Evolutionary conservation across 1,284 basidiomycete genomes (phyloP), one percentile per base, ranked within the genome.

Genomic region (Cutaneotrichosporon dermatis): DNA sequence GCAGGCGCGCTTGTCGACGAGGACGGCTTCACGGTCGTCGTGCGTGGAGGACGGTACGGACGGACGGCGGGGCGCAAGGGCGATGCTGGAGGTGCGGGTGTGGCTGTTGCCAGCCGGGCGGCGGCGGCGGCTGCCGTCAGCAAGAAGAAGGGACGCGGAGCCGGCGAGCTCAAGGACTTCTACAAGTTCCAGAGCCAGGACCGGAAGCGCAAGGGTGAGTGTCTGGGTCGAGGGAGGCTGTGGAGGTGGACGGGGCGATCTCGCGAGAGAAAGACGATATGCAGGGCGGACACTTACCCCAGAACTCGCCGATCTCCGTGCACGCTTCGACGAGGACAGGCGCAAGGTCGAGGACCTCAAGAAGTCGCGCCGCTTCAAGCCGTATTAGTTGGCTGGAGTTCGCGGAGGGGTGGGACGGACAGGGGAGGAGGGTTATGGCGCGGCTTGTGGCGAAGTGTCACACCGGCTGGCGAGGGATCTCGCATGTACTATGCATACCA

Each of bases 11-110:
- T 93, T 58, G 88, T 93, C 51, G 92, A 95, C 75, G 90, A 90
- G 64, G 92, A 95, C 66, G 92, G 92, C 1, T 95, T 94, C 75
- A 93, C 90, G 10, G 83, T 94, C 9, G 92, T 95, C 36, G 89
- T 88, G 33, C 83, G 91, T 36, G 89, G 90, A 8, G 92, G 92
- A 6, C 87, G 88, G 34, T 92, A 92, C 70, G 91, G 92, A 3
- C 83, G 90, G 69, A 90, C 90, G 0, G 78, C 90, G 4, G 90
- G 90, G 36, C 89, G 89, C 8, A 78, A 89, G 3, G 89, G 89
- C 39, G 89, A 89, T n/a, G 88, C 88, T 1, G 87, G 25, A 25
- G 25, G 90, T 3, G 55, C 53, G 2, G 64, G 58, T 11, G 88
- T 92, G 35, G 89, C 88, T 33, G 88, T 92, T 36, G 89, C 89